Percentiles rank a stretch among this genome's conserved stretches.
Conservation (phyloP, 2,329 filamentous ascomycete species). For the Colletotrichum sojae region DNA sequence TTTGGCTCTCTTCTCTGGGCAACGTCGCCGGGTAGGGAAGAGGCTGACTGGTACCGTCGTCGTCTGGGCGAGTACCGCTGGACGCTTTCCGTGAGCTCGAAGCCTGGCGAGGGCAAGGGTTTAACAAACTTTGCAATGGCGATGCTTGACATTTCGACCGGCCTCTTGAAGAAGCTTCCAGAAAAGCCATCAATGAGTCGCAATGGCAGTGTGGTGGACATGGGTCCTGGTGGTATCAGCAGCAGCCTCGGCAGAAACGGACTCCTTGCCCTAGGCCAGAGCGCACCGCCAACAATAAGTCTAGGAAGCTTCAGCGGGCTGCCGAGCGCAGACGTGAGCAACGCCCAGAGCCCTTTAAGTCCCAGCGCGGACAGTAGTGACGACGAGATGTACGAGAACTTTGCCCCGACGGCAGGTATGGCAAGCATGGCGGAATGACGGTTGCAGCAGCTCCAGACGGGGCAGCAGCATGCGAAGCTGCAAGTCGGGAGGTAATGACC, state of each 20-base stretch:
- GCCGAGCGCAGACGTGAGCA: slow-evolving; percentile 63
- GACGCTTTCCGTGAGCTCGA: slow-evolving; percentile 90
- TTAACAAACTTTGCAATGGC: slow-evolving; percentile 81
- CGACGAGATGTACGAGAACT: slow-evolving; percentile 68
- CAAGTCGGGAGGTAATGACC: slow-evolving; percentile 16
- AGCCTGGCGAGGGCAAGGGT: slow-evolving; percentile 72
- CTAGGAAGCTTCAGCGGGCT: slow-evolving; percentile 58
- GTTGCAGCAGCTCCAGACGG: slow-evolving; percentile 9
- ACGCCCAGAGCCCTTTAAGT: slow-evolving; percentile 66
- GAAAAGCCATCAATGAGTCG: slow-evolving; percentile 78
- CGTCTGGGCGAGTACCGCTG: slow-evolving; percentile 91
- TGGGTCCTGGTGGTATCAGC: slow-evolving; percentile 52
- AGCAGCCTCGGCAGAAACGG: slow-evolving; percentile 51
- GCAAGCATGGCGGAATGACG: slow-evolving; percentile 47
- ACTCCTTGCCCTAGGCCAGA: slow-evolving; percentile 38
- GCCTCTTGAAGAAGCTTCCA: slow-evolving; percentile 77
- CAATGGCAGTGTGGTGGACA: slow-evolving; percentile 64
- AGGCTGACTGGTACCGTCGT: slow-evolving; percentile 92
- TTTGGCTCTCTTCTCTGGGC: slow-evolving; percentile 93
- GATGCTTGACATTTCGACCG: slow-evolving; percentile 81
- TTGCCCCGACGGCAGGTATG: slow-evolving; percentile 53
- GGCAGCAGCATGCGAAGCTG: slow-evolving; percentile 10
- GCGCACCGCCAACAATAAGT: slow-evolving; percentile 37
- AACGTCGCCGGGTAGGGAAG: slow-evolving; percentile 87
- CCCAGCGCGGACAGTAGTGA: slow-evolving; percentile 67